phyloP scores from a whole-genome alignment of 768 basidiomycete species.

The Baorangia bicolor region DNA sequence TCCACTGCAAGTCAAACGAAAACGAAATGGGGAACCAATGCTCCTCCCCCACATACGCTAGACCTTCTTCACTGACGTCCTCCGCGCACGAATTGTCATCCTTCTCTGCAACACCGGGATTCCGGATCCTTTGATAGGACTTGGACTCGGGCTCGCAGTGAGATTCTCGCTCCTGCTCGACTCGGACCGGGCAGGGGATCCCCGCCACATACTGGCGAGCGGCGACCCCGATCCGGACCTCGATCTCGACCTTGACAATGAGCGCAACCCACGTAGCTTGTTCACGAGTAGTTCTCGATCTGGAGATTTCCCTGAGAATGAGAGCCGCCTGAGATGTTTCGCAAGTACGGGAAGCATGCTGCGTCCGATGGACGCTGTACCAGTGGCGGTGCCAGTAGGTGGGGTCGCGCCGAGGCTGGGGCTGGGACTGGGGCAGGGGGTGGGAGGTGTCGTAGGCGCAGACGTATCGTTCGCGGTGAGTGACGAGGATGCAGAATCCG shows the following conservation, averaged over 20 bases:
- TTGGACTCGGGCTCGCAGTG: conserved; percentile 13
- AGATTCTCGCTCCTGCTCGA: conserved; percentile 16
- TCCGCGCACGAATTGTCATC: conserved; percentile 29
- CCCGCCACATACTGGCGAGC: conserved; percentile 7
- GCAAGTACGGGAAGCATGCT: conserved; percentile 32
- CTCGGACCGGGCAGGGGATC: conserved; percentile 19
- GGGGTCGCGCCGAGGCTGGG: neutral
- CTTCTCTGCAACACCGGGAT: conserved; percentile 30
- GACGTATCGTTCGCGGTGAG: conserved; percentile 20
- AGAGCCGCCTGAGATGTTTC: conserved; percentile 27
- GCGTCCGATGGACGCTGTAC: conserved; percentile 12
- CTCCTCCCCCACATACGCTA: neutral
- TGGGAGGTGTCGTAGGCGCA: conserved; percentile 29
- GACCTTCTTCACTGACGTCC: conserved; percentile 18
- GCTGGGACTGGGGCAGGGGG: conserved; percentile 12
- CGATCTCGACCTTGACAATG: conserved; percentile 6
- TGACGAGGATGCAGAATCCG: conserved; percentile 18
- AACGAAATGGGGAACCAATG: neutral
- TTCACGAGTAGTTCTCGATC: conserved; percentile 24
- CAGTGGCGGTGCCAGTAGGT: neutral
- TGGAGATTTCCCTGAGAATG: conserved; percentile 16
- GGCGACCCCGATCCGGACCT: conserved; percentile 6
- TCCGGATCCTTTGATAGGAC: conserved; percentile 26
- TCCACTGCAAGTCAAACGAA: neutral
- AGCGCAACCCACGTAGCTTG: conserved; percentile 24